phyloP scores from a whole-genome alignment of 2,329 filamentous ascomycete genomes.

The Fusarium neocosmosporiellum region DNA sequence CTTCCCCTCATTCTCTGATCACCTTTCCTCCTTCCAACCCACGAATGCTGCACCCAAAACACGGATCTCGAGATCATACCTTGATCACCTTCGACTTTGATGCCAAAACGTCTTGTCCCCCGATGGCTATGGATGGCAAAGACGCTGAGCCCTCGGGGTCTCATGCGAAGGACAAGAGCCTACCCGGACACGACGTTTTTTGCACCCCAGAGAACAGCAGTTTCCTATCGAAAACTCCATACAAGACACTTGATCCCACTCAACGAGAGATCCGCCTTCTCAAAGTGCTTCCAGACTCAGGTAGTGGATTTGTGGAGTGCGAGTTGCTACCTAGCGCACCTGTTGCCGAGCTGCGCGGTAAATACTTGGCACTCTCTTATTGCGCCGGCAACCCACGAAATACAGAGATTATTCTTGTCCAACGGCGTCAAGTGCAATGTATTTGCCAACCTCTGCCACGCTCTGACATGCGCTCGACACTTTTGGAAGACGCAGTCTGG shows the following conservation, averaged over 20 bases:
- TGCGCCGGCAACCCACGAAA: conserved; percentile 1
- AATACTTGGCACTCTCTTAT: conserved; percentile 15
- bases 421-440: not conserved
- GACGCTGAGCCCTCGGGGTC: not conserved
- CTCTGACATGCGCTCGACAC: not conserved
- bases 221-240: not conserved
- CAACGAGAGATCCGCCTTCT: conserved; percentile 11
- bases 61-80: not conserved
- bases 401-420: not conserved
- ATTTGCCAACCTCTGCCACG: conserved; percentile 15
- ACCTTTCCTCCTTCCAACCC: not conserved
- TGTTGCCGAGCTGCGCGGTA: not conserved
- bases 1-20: not conserved
- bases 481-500: not conserved
- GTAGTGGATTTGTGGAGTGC: conserved; percentile 1
- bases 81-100: not conserved
- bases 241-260: not conserved
- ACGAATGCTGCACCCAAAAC: not conserved
- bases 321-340: not conserved
- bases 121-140: not conserved
- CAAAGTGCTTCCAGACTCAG: not conserved
- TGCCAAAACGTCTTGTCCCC: not conserved
- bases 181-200: conserved; percentile 20
- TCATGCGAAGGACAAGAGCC: not conserved
- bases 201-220: conserved; percentile 18